Evolutionary conservation across 345 rosid genomes (phyloP), one percentile per base, ranked within the genome.

Genomic region (Boechera divaricarpa): DNA sequence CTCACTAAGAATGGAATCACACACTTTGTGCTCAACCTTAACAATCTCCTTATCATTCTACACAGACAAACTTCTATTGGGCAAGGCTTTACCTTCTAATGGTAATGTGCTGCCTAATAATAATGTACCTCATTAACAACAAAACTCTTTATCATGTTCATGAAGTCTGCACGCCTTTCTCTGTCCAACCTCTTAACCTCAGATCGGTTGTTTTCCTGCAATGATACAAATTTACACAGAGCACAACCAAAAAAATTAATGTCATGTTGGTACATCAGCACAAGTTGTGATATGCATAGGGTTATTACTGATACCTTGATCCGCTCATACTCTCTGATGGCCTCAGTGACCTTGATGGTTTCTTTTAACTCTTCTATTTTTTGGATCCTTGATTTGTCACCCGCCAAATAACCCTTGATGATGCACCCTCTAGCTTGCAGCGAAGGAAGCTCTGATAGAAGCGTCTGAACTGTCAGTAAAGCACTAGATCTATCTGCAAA

Each of bases 61-160:
- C 39, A 5, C 18, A 15, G 38, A 54, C 31, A 38, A 7, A 54
- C 35, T 74, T 57, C 7, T 12, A 52, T 15, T 7, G 53, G 26
- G 12, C 16, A 33, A 41, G 45, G 42, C 51, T 63, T 16, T 16
- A 49, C 42, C 42, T 42, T 63, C 28, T 16, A 73, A 42, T 18
- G 35, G 21, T 49, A 35, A 10, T 58, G 53, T 36, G 39, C 35
- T 51, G 35, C 51, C 16, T 42, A 13, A 52, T 31, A 61, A 28
- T 28, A 28, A 28, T 2, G 29, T 81, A 92, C 98, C 98, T 95
- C 98, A 85, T 89, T 95, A 63, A 81, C 87, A 60, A 91, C 97
- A 84, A 92, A 91, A 33, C 99, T 97, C 82, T 88, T 92, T 85
- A 92, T 76, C 99, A 91, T 95, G 86, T 85, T 91, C 83, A 86